phyloP scores from a whole-genome alignment of 1,139 yeast species.

The Scheffersomyces lignicola region DNA sequence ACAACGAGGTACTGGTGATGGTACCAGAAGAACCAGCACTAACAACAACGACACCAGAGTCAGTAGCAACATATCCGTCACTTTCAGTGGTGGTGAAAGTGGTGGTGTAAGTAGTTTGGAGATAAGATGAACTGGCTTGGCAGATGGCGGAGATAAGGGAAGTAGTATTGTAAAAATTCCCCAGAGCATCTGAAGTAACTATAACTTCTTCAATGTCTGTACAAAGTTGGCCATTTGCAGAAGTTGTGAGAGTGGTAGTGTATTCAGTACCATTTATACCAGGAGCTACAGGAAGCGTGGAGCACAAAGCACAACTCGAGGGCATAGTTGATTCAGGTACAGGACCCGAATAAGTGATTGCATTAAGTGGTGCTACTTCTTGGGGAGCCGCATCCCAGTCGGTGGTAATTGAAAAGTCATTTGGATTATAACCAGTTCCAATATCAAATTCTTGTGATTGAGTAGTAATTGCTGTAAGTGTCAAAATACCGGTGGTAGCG shows the following conservation, averaged over 20 bases:
- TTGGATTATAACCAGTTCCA: constrained; percentile 15
- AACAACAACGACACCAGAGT: constrained; percentile 9
- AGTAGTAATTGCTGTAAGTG: constrained; percentile 10
- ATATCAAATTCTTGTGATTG: constrained; percentile 15
- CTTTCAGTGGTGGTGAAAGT: constrained; percentile 10
- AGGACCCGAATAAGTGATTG: constrained; percentile 9
- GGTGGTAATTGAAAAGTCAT: constrained; percentile 6
- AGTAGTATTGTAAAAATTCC: not conserved
- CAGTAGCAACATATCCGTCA: constrained; percentile 12
- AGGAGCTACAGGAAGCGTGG: constrained; percentile 8
- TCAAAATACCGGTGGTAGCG: constrained; percentile 19
- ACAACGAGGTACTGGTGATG: not conserved
- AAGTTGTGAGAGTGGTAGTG: constrained; percentile 3
- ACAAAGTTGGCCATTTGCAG: constrained; percentile 2
- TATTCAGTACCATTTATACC: constrained; percentile 4
- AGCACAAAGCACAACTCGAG: constrained; percentile 6
- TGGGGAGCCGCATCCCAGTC: constrained; percentile 5
- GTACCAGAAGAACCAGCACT: not conserved
- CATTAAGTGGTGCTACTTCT: constrained; percentile 6
- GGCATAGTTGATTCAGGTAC: constrained; percentile 9
- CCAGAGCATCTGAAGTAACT: constrained; percentile 4
- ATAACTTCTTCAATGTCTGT: constrained; percentile 5
- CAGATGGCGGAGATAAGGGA: not conserved
- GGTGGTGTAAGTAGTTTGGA: constrained; percentile 7
- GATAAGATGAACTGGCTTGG: too few relatives aligned